These are phyloP conservation scores for Epichloe gansuensis DNA, from an alignment of 2,329 filamentous ascomycete genomes.

Conservation along the genomic window DNA sequence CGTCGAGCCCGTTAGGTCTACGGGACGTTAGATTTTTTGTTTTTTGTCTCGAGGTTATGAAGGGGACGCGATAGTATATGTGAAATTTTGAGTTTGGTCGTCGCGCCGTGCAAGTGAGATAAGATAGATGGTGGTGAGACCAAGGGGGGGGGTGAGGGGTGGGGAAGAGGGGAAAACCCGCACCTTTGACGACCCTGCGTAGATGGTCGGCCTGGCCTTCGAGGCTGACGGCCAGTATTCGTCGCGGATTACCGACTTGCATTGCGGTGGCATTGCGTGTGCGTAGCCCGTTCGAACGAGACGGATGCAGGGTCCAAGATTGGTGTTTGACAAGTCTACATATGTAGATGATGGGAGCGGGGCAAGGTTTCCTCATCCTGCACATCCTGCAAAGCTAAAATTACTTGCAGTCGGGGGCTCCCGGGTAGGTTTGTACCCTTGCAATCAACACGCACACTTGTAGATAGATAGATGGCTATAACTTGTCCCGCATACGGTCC, in stretches of 20 bases:
- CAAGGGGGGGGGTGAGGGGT: too few relatives aligned
- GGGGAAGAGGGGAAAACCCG: not conserved
- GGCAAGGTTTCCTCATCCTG: not conserved
- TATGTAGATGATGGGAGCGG: not conserved
- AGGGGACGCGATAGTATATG: too few relatives aligned
- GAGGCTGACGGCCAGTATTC: constrained; percentile 45
- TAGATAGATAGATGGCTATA: too few relatives aligned
- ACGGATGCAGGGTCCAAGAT: too few relatives aligned
- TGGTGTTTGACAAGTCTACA: too few relatives aligned
- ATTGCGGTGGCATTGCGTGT: not conserved
- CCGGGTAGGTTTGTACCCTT: too few relatives aligned
- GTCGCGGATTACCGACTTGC: constrained; percentile 21
- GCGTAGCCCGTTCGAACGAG: not conserved
- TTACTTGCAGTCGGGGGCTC: too few relatives aligned
- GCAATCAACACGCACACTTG: too few relatives aligned
- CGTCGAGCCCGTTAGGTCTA: constrained; percentile 40
- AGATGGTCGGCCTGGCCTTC: constrained; percentile 33
- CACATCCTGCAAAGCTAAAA: too few relatives aligned
- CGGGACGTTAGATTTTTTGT: not conserved
- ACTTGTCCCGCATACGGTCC: too few relatives aligned
- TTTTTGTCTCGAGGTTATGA: not conserved
- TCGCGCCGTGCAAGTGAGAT: not conserved
- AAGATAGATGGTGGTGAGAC: not conserved
- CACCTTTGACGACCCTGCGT: constrained; percentile 41
- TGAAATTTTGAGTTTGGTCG: too few relatives aligned